These are phyloP conservation scores for Pseudognaphalium luteoalbum DNA, from an alignment of 129 eudicot genomes.

Conservation along the genomic window DNA sequence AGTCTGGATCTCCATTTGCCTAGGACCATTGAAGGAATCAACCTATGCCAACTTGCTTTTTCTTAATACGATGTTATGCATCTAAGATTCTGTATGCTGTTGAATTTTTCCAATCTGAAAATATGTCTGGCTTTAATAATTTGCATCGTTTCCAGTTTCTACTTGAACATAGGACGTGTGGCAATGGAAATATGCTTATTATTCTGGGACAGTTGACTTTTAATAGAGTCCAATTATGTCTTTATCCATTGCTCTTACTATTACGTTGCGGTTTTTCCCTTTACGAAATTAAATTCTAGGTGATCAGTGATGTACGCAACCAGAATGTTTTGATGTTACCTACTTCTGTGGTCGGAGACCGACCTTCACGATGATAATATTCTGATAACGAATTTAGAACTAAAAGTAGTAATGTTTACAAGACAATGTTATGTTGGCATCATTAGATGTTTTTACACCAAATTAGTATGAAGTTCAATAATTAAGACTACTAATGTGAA, in stretches of 20 bases:
- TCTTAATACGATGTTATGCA: slow-evolving; percentile 12
- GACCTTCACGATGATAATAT: background rate
- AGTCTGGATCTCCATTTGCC: slow-evolving; percentile 36
- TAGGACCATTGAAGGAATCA: slow-evolving; percentile 33
- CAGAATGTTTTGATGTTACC: slow-evolving; percentile 8
- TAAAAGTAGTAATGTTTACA: too few relatives aligned
- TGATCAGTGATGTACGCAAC: background rate
- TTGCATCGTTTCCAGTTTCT: slow-evolving; percentile 11
- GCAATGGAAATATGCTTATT: background rate
- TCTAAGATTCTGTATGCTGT: slow-evolving; percentile 24
- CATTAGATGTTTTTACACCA: slow-evolving; percentile 7
- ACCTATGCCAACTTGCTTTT: slow-evolving; percentile 30
- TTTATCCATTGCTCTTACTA: background rate
- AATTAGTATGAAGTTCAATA: background rate
- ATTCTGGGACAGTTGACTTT: slow-evolving; percentile 19
- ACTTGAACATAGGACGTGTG: background rate
- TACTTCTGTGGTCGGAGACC: background rate
- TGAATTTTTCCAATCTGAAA: slow-evolving; percentile 23
- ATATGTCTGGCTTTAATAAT: slow-evolving; percentile 16
- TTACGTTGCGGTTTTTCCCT: background rate
- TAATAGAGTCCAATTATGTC: background rate
- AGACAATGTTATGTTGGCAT: background rate
- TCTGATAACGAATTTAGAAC: too few relatives aligned
- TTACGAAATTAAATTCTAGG: slow-evolving; percentile 8
- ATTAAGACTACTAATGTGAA: background rate